phyloP scores from a whole-genome alignment of 441 rosid genomes.

The Theobroma grandiflorum region DNA sequence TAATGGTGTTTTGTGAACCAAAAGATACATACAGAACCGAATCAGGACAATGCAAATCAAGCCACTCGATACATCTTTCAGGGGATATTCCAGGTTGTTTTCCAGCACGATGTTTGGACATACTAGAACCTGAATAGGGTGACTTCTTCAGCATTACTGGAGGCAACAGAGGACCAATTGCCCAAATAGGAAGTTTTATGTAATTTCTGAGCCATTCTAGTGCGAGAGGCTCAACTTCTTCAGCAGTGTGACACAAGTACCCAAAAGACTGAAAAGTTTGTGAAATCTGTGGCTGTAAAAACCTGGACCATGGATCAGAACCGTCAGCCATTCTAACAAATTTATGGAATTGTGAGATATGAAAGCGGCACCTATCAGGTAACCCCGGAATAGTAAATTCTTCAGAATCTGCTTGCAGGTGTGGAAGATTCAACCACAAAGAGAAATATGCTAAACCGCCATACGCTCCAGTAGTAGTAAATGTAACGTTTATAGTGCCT shows the following conservation, averaged over 20 bases:
- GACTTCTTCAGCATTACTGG: constrained; percentile 39
- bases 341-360: constrained; percentile 38
- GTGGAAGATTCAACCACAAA: constrained; percentile 54
- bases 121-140: constrained; percentile 33
- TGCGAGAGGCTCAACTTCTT: constrained; percentile 45
- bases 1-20: constrained; percentile 53
- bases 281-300: constrained; percentile 40
- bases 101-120: constrained; percentile 23
- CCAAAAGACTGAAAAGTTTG: constrained; percentile 38
- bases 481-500: constrained; percentile 39
- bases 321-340: constrained; percentile 39
- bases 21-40: constrained; percentile 52
- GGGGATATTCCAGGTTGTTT: constrained; percentile 39
- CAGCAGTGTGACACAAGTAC: constrained; percentile 41
- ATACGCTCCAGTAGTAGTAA: constrained; percentile 46
- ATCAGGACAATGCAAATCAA: constrained; percentile 28
- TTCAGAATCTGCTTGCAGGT: constrained; percentile 29
- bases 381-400: constrained; percentile 50
- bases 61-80: constrained; percentile 47
- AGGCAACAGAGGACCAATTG: constrained; percentile 49
- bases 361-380: constrained; percentile 44
- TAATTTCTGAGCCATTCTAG: constrained; percentile 40
- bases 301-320: constrained; percentile 45
- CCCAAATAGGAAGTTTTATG: constrained; percentile 45
- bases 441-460: constrained; percentile 46